Conservation (phyloP, 345 rosid species). For the Dimocarpus longan region DNA sequence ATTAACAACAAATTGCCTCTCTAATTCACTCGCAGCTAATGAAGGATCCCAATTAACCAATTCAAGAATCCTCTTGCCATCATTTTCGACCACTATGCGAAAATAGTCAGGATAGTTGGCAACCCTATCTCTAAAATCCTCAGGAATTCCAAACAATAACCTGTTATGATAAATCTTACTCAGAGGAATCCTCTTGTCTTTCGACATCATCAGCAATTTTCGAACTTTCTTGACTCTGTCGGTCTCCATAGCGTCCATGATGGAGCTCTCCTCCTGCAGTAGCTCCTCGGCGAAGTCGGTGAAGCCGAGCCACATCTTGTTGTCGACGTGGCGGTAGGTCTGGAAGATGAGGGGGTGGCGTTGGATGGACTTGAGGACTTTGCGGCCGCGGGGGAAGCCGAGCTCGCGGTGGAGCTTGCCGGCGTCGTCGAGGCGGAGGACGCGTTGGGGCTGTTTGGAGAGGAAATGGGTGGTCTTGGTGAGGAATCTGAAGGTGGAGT, state of each 20-base stretch:
- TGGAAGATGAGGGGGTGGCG: constrained; percentile 72
- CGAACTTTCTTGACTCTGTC: constrained; percentile 65
- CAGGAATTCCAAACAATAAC: constrained; percentile 77
- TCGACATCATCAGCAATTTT: constrained; percentile 80
- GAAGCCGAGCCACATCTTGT: constrained; percentile 81
- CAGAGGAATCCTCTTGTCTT: constrained; percentile 62
- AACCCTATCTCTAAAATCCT: constrained; percentile 79
- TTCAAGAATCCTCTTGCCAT: constrained; percentile 72
- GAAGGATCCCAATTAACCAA: constrained; percentile 72
- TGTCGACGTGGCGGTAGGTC: constrained; percentile 63
- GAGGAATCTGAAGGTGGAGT: constrained; percentile 69
- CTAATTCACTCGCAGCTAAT: constrained; percentile 68
- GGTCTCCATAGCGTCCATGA: constrained; percentile 60
- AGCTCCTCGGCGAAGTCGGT: constrained; percentile 65
- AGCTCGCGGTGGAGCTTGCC: constrained; percentile 84
- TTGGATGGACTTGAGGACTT: constrained; percentile 53
- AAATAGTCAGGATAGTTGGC: constrained; percentile 69
- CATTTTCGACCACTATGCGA: constrained; percentile 48
- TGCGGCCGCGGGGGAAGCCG: constrained; percentile 93
- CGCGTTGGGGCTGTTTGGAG: constrained; percentile 60
- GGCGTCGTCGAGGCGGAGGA: constrained; percentile 77
- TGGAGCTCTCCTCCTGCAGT: constrained; percentile 56
- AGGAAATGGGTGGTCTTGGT: constrained; percentile 62
- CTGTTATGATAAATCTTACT: constrained; percentile 79
- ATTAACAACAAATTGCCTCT: constrained; percentile 56